Conservation (phyloP, 306 rosid genomes). For the Cucurbita argyrosperma region DNA sequence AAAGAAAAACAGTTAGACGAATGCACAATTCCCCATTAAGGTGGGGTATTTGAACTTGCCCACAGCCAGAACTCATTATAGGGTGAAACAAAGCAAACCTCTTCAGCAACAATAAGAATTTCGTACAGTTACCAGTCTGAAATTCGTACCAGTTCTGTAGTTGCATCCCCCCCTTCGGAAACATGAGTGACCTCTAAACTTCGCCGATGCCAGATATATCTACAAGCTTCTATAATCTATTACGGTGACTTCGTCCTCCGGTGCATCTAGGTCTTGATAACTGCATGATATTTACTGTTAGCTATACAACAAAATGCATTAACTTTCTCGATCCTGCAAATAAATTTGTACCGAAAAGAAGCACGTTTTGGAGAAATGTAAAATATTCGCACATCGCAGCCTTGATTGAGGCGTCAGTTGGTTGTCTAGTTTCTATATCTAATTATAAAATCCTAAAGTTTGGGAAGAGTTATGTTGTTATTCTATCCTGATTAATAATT, state of each 20-base stretch:
- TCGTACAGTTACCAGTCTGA: neutral
- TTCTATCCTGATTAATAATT: neutral
- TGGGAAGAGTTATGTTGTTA: neutral
- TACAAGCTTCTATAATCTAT: slow-evolving; percentile 96
- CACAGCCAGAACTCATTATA: neutral
- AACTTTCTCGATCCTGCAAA: neutral
- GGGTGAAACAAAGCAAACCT: neutral
- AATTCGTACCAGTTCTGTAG: neutral
- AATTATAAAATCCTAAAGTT: neutral
- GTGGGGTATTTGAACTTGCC: neutral
- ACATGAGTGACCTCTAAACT: neutral
- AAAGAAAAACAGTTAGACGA: neutral
- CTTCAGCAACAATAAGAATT: neutral
- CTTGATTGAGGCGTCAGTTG: neutral
- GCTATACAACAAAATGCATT: neutral
- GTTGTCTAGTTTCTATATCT: neutral
- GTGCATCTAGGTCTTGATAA: slow-evolving; percentile 94
- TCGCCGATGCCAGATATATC: neutral
- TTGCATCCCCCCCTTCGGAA: slow-evolving; percentile 2
- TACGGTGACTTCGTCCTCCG: slow-evolving; percentile 94
- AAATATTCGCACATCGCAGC: neutral
- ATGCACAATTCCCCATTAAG: neutral
- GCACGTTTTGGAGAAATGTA: neutral
- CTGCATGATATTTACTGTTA: slow-evolving; percentile 24
- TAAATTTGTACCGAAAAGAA: neutral